phyloP scores from a whole-genome alignment of 2,329 filamentous ascomycete species.

The Pseudofabraea citricarpa region DNA sequence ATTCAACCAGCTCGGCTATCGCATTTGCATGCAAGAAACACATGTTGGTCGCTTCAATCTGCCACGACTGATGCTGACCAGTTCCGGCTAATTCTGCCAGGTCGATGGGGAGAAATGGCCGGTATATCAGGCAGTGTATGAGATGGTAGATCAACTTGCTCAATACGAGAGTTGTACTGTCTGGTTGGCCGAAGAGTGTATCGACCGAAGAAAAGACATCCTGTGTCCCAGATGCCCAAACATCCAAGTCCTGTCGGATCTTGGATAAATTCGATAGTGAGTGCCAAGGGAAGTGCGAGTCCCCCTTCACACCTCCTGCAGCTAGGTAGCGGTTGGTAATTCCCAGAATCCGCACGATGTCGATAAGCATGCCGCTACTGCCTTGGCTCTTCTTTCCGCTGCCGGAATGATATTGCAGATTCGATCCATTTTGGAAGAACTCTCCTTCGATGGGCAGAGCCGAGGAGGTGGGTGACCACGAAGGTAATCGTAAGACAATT shows the following conservation, averaged over 20 bases:
- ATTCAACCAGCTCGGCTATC: slow-evolving; percentile 76
- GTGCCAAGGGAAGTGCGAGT: slow-evolving; percentile 90
- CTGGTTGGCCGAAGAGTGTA: slow-evolving; percentile 68
- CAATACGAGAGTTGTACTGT: slow-evolving; percentile 73
- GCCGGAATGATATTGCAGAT: slow-evolving; percentile 67
- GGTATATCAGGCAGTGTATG: slow-evolving; percentile 81
- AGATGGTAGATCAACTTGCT: slow-evolving; percentile 86
- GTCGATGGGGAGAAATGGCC: slow-evolving; percentile 82
- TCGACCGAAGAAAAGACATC: slow-evolving; percentile 75
- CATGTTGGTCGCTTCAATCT: slow-evolving; percentile 84
- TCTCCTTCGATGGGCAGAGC: slow-evolving; percentile 68
- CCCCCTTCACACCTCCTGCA: slow-evolving; percentile 80
- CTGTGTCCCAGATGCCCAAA: slow-evolving; percentile 78
- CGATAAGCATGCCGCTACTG: slow-evolving; percentile 75
- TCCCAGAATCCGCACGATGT: slow-evolving; percentile 77
- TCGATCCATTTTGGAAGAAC: slow-evolving; percentile 75
- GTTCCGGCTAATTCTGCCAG: slow-evolving; percentile 73
- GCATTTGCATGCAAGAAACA: slow-evolving; percentile 85
- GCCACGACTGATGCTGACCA: slow-evolving; percentile 86
- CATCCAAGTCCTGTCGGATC: slow-evolving; percentile 78
- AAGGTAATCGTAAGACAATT: slow-evolving; percentile 70
- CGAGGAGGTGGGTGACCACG: slow-evolving; percentile 61
- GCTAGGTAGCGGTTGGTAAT: slow-evolving; percentile 81
- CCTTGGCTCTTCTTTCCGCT: slow-evolving; percentile 68
- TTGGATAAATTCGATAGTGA: slow-evolving; percentile 79